Conservation (phyloP, 2,329 filamentous ascomycete species). For the Cryoendolithus antarcticus region DNA sequence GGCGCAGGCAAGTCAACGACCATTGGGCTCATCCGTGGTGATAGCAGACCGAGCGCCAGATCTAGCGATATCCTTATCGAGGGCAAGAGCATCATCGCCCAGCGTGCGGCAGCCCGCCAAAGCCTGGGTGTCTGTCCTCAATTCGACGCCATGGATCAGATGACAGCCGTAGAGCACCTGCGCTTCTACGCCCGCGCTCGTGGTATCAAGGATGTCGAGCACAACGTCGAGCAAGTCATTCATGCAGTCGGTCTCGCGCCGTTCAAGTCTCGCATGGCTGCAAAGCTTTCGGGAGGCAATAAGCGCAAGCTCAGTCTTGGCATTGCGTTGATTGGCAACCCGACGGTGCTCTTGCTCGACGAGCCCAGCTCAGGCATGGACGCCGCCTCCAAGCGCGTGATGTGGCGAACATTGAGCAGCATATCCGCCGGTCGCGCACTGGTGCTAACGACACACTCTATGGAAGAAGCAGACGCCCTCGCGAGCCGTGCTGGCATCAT, state of each 20-base stretch:
- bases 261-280: constrained; percentile 63
- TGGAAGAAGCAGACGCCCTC: constrained; percentile 88
- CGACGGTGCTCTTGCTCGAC: constrained; percentile 73
- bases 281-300: constrained; percentile 75
- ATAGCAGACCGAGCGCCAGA: constrained; percentile 57
- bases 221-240: constrained; percentile 70
- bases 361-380: constrained; percentile 84
- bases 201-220: constrained; percentile 59
- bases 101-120: constrained; percentile 58
- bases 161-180: constrained; percentile 81
- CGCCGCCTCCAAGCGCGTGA: constrained; percentile 75
- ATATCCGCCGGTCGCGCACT: constrained; percentile 66
- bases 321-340: constrained; percentile 86
- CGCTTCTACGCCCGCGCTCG: constrained; percentile 75
- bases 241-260: constrained; percentile 62
- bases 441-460: constrained; percentile 86
- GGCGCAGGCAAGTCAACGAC: constrained; percentile 86
- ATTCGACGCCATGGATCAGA: constrained; percentile 65
- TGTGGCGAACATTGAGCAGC: constrained; percentile 74
- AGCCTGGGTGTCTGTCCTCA: constrained; percentile 79
- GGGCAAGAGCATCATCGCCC: constrained; percentile 56
- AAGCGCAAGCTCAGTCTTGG: constrained; percentile 83
- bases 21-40: constrained; percentile 80
- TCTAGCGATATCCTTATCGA: constrained; percentile 72
- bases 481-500: constrained; percentile 76